Conservation (phyloP, 495 filamentous ascomycete genomes). For the Penicillium lividum region DNA sequence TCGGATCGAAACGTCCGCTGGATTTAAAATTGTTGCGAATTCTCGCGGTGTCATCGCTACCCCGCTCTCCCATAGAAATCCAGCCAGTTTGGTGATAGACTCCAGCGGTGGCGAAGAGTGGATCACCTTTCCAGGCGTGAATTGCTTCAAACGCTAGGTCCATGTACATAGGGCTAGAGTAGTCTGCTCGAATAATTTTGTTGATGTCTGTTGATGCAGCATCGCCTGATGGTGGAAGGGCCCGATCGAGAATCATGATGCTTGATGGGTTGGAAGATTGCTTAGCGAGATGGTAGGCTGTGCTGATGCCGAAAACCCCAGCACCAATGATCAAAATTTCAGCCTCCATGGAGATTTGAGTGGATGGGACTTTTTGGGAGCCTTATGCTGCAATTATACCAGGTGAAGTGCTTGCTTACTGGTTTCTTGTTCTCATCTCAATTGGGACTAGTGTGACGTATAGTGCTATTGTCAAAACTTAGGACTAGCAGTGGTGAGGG, state of each 20-base stretch:
- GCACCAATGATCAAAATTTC: conserved; percentile 43
- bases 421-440: background rate
- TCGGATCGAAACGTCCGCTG: conserved; percentile 17
- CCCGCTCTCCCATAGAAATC: conserved; percentile 37
- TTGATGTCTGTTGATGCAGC: conserved; percentile 37
- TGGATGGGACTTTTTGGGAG: no score
- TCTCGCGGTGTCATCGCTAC: conserved; percentile 27
- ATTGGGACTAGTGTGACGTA: background rate
- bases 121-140: conserved; percentile 27
- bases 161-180: conserved; percentile 34
- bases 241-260: conserved; percentile 40
- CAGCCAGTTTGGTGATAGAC: conserved; percentile 37
- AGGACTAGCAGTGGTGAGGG: no score
- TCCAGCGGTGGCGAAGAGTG: conserved; percentile 24
- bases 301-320: conserved; percentile 46
- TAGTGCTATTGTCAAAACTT: no score
- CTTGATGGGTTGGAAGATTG: conserved; percentile 21
- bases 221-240: conserved; percentile 25
- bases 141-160: conserved; percentile 35
- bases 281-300: conserved; percentile 43
- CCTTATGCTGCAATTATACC: no score
- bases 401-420: no score
- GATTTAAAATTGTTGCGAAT: conserved; percentile 37
- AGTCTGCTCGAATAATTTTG: conserved; percentile 41
- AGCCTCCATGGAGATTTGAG: conserved; percentile 10